Base-by-base conservation (phyloP, 225 moss, liverwort and hornwort genomes). In the Sphagnum tenellum region DNA sequence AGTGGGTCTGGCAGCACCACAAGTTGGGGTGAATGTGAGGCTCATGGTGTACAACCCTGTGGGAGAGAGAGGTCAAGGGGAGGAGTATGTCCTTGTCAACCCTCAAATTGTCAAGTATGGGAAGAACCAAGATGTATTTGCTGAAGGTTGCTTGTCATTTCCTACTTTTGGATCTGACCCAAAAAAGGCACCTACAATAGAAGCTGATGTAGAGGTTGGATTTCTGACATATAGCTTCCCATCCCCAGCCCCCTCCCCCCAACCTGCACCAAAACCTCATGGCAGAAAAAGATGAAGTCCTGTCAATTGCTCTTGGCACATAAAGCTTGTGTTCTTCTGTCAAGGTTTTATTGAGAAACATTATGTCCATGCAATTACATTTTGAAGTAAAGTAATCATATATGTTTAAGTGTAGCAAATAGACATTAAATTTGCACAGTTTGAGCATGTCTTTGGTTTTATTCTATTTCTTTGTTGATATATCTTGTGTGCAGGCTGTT, bases 1-100 rank as follows among this genome's bases (percentile, higher is more conserved):
- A 68, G 94, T 94, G 69, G 94, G 94, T 44, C 75, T 94, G 72
- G 81, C 94, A 51, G 94, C 91, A 46, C 94, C 91, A 64, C 91
- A 94, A 75, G 94, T 91, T 29, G 94, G 91, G 66, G 89, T 86
- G 4, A 94, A 94, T 70, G 89, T 86, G 69, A 79, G 87, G 75
- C 74, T 94, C 49, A 94, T 94, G 94, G 83, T 91, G 6, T 94
- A 94, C 80, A 94, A 94, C 65, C 91, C 94, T 66, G 71, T 86
- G 62, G 94, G 89, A 59, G 89, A 87, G 67, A 87, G 81, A 70
- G 94, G 89, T 29, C 69, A 77, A 55, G 89, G 94, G 11, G 70
- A 80, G 51, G 94, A 94, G 67, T 91, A 89, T 54, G 87, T 91
- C 12, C 78, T 94, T 4, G 89, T 94, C 7, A 94, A 94, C 63